Base-by-base conservation (phyloP, 805 yeast genomes). In the Saccharomycopsis babjevae region DNA sequence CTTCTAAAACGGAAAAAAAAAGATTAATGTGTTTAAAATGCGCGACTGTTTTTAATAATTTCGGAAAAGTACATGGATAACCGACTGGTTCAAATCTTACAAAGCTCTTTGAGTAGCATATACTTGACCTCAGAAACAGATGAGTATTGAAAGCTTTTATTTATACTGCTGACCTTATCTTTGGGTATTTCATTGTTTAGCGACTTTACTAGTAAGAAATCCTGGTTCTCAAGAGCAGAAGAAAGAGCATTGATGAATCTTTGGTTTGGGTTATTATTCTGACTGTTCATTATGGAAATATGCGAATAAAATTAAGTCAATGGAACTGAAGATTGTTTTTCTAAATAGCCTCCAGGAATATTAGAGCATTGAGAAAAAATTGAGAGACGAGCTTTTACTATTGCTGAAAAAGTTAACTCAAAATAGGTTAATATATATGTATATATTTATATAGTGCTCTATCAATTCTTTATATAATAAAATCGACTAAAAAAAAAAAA, bases 171-270 rank as follows among this genome's bases (percentile, higher is more conserved):
- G n/a, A 30, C 50, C 10, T 28, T 39, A 20, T 46, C n/a, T 13
- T 40, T 52, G 54, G 25, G 36, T 22, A n/a, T 7, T 10, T 40
- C 38, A n/a, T 25, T 36, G 15, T 34, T 54, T 34, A 57, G 18
- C 11, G 62, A 60, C 13, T 30, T 40, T 11, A 60, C 25, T 10
- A 60, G 39, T 46, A 57, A 54, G 32, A 30, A 60, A 39, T 60
- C 62, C 58, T 60, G 62, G 39, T 50, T 60, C 20, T 57, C 60
- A 34, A 60, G 34, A 11, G 62, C 58, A 22, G 55, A 39, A 3
- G 58, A 52, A 28, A 60, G 54, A 15, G 55, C 54, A 42, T 57
- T 60, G 52, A 22, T 43, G 15, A 50, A 57, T 57, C 40, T 57
- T 34, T 16, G 42, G 15, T 50, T 59, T 43, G 56, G 39, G 50